Percentiles rank a stretch among this genome's conserved stretches.
Evolutionary conservation across 352 stramenopile species (phyloP).

Genomic region (Phytophthora quininea): DNA sequence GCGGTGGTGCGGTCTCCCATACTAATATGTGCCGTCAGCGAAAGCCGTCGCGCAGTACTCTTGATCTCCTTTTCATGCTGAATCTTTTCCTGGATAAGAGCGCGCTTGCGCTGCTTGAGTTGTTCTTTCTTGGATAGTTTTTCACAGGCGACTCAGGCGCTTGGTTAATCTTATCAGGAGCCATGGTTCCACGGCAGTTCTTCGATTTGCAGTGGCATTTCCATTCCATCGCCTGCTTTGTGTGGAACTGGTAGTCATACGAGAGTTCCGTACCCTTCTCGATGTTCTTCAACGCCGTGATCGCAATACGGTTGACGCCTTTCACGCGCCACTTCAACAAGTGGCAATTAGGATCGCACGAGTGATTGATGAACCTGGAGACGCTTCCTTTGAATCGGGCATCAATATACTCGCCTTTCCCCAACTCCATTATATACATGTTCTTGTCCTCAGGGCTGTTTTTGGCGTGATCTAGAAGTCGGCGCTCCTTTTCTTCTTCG

Average conservation of each 20-base stretch:
- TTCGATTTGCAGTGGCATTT: slow-evolving; percentile 85
- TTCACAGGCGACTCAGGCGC: slow-evolving; percentile 37
- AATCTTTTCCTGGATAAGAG: slow-evolving; percentile 67
- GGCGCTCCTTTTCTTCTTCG: slow-evolving; percentile 90
- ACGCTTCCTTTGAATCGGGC: slow-evolving; percentile 93
- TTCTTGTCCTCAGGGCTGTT: slow-evolving; percentile 94
- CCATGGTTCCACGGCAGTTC: slow-evolving; percentile 89
- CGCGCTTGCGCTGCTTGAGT: slow-evolving; percentile 69
- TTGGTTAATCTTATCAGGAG: slow-evolving; percentile 77
- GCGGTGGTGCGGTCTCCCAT: slow-evolving; percentile 51
- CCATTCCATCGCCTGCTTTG: slow-evolving; percentile 85
- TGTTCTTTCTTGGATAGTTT: slow-evolving; percentile 87
- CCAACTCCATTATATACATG: slow-evolving; percentile 96
- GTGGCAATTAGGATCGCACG: slow-evolving; percentile 95
- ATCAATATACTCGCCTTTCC: slow-evolving; percentile 95
- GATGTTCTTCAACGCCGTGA: slow-evolving; percentile 92
- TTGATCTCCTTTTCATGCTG: slow-evolving; percentile 72
- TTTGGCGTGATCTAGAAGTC: slow-evolving; percentile 82
- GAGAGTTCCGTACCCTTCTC: slow-evolving; percentile 89
- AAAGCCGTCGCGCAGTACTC: slow-evolving; percentile 64
- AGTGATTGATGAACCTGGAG: slow-evolving; percentile 98
- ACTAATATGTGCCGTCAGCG: slow-evolving; percentile 63
- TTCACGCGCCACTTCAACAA: slow-evolving; percentile 95
- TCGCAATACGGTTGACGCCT: slow-evolving; percentile 92
- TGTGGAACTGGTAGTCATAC: slow-evolving; percentile 96